Evolutionary conservation across 208 protist species (phyloP).

Genomic region (Trypanosoma mega): DNA sequence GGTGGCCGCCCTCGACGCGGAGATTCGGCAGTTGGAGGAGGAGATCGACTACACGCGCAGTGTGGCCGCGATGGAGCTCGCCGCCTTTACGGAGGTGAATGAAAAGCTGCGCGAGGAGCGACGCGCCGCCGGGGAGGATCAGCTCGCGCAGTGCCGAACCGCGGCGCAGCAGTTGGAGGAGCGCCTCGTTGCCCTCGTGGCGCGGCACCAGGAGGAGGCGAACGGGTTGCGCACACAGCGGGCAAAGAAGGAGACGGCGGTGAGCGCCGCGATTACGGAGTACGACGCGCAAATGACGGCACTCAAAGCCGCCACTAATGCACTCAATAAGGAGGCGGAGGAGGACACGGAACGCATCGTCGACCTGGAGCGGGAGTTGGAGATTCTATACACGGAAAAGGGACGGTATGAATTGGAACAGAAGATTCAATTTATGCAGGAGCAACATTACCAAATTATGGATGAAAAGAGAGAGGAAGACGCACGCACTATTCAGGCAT

Average conservation of each 20-base stretch:
- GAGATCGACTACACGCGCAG: slow-evolving; percentile 73
- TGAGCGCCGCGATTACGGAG: slow-evolving; percentile 81
- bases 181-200: slow-evolving; percentile 35
- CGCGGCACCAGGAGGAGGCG: slow-evolving; percentile 52
- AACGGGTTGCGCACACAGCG: slow-evolving; percentile 59
- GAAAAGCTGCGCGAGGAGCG: slow-evolving; percentile 51
- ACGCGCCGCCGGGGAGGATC: slow-evolving; percentile 35
- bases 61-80: slow-evolving; percentile 70
- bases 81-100: slow-evolving; percentile 59
- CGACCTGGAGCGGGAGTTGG: slow-evolving; percentile 58
- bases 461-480: slow-evolving; percentile 35
- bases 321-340: slow-evolving; percentile 74
- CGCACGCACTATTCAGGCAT: slow-evolving; percentile 82
- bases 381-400: slow-evolving; percentile 48
- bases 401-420: slow-evolving; percentile 72
- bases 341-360: slow-evolving; percentile 72
- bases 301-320: slow-evolving; percentile 34
- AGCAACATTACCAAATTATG: slow-evolving; percentile 64
- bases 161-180: slow-evolving; percentile 40
- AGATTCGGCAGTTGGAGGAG: slow-evolving; percentile 64
- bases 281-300: slow-evolving; percentile 74
- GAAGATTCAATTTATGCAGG: slow-evolving; percentile 59
- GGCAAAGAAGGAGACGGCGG: slow-evolving; percentile 77
- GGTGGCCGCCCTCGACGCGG: slow-evolving; percentile 60
- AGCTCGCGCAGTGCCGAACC: slow-evolving; percentile 51